phyloP scores from a whole-genome alignment of 2,329 filamentous ascomycete genomes.

The Cladosporium sp. region DNA sequence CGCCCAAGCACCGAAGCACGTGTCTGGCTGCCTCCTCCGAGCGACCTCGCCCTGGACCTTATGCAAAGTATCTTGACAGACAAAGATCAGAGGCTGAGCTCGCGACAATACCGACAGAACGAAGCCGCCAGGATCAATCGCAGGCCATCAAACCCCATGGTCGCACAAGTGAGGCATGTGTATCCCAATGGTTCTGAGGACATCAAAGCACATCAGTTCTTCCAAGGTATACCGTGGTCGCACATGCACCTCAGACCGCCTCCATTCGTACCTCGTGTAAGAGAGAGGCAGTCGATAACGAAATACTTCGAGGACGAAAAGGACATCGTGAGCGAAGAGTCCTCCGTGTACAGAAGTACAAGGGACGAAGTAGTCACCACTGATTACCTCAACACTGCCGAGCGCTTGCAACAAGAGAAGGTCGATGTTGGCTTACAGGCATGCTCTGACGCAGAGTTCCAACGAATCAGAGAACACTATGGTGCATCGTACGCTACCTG shows the following conservation, averaged over 20 bases:
- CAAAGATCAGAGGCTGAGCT: constrained; percentile 74
- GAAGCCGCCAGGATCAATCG: constrained; percentile 48
- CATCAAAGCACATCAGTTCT: constrained; percentile 88
- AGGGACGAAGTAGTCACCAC: constrained; percentile 25
- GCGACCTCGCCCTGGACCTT: constrained; percentile 73
- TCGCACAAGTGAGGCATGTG: constrained; percentile 54
- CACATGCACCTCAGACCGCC: constrained; percentile 69
- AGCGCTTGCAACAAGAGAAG: constrained; percentile 34
- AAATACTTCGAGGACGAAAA: constrained; percentile 89
- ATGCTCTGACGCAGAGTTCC: constrained; percentile 34
- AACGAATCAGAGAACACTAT: constrained; percentile 36
- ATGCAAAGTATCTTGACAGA: constrained; percentile 72
- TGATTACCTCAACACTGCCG: constrained; percentile 19
- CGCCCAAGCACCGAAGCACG: constrained; percentile 45
- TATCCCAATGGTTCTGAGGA: constrained; percentile 83
- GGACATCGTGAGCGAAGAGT: constrained; percentile 55
- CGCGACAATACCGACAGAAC: constrained; percentile 70
- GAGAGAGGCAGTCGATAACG: constrained; percentile 56
- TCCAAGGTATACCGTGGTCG: constrained; percentile 77
- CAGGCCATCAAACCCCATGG: constrained; percentile 53
- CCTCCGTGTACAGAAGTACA: constrained; percentile 32
- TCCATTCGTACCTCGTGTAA: constrained; percentile 77
- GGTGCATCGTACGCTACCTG: constrained; percentile 35
- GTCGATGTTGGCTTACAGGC: constrained; percentile 35
- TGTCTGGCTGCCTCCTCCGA: constrained; percentile 55